Base-by-base conservation (phyloP, 2,329 filamentous ascomycete species). In the Akanthomyces uredinophilus region DNA sequence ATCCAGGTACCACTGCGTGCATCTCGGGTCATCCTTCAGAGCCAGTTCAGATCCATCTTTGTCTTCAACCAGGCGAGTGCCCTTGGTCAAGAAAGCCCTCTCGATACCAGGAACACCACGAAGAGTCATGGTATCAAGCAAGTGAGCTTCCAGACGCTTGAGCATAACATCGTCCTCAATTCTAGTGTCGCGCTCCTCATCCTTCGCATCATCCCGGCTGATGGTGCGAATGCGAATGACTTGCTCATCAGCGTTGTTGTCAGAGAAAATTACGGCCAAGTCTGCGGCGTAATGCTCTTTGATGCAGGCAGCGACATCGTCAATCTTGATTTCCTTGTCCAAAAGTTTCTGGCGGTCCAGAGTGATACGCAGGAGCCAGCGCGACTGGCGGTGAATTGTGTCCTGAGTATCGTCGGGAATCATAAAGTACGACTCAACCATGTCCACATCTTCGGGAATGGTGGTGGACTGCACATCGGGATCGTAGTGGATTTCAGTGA, bases 401-500 rank as follows among this genome's bases (percentile, higher is more conserved):
- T 84, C 81, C 32, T 82, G 79, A 22, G 77, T 79, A 47, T 96
- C 91, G 66, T 96, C 92, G 0, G 92, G 91, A 72, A 98, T 91
- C 73, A 98, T 87, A 78, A 94, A 98, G 81, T 96, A 97, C 0
- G 94, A 96, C 68, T 97, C 92, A 7, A 99, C 91, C 85, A 98
- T 96, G 70, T 98, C 95, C 64, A 84, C 77, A 80, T 99, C 95
- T 62, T 90, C 90, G 41, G 89, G 84, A 68, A 99, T 96, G 66
- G 87, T 90, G 0, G 96, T 99, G 35, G 85, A 82, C 68, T 90
- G 86, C 64, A 97, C 88, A 64, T 96, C 90, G 0, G 95, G 95
- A 73, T 99, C 95, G 70, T 98, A 98, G 82, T 96, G 97, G 64
- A 99, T 94, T 75, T 99, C 96, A 0, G 93, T 96, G 52, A 91